A percentile compares a stretch with the other conserved stretches of the same genome.
These are phyloP conservation scores for Dacryopinax spathularia DNA, from an alignment of 768 basidiomycete genomes.

Conservation along the genomic window DNA sequence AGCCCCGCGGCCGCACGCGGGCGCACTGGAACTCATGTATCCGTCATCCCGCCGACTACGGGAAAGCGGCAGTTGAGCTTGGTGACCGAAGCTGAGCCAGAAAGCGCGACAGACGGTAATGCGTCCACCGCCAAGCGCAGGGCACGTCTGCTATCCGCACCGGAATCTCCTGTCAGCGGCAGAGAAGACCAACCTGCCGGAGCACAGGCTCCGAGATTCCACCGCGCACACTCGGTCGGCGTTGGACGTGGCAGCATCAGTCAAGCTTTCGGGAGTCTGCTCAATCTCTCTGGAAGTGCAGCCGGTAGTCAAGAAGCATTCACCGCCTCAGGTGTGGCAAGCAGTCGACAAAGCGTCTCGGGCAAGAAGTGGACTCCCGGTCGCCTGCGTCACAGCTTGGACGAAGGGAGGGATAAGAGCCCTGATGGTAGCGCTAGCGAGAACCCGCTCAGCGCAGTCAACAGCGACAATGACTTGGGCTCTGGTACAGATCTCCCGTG, in stretches of 20 bases:
- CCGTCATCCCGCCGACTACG: not conserved
- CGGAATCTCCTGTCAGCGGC: not conserved
- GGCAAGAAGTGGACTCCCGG: not conserved
- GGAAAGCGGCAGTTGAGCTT: not conserved
- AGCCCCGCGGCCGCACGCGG: not conserved
- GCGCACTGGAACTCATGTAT: not conserved
- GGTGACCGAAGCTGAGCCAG: not conserved
- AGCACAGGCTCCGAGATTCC: not conserved
- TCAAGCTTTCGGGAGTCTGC: not conserved
- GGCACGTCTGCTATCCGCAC: not conserved
- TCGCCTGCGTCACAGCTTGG: not conserved
- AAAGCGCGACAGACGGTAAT: not conserved
- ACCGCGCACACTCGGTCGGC: not conserved
- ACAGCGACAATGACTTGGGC: not conserved
- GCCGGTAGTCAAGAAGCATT: not conserved
- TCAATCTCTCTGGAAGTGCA: not conserved
- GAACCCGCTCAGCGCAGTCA: not conserved
- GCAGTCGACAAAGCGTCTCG: not conserved
- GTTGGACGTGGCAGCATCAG: not conserved
- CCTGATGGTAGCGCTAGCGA: not conserved
- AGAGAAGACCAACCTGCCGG: not conserved
- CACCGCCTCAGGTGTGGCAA: not conserved
- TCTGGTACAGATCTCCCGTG: not conserved
- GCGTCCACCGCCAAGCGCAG: not conserved
- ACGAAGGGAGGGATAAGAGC: not conserved